These are phyloP conservation scores for Trypanosoma lewisi DNA, from an alignment of 208 protist species.

Conservation along the genomic window DNA sequence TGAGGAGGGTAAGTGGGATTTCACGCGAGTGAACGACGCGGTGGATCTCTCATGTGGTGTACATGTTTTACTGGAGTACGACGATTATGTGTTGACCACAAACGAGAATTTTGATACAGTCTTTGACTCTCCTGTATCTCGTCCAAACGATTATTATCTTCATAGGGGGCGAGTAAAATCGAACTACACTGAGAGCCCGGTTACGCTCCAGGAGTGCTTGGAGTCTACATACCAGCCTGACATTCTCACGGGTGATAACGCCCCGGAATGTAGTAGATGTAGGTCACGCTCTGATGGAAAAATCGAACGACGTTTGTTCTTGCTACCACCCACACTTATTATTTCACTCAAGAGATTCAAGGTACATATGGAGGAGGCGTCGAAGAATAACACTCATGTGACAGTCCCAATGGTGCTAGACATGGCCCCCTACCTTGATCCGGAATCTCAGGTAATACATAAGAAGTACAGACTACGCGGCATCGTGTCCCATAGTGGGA, in stretches of 20 bases:
- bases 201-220: conserved; percentile 26
- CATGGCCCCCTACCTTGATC: conserved; percentile 57
- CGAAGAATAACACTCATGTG: conserved; percentile 74
- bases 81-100: background rate
- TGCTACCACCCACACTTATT: conserved; percentile 69
- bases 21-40: background rate
- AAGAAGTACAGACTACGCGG: conserved; percentile 64
- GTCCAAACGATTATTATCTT: background rate
- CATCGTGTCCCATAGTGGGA: conserved; percentile 78
- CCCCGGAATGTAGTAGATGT: conserved; percentile 72
- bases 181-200: background rate
- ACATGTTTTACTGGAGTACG: conserved; percentile 11
- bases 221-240: conserved; percentile 32
- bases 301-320: conserved; percentile 61
- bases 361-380: conserved; percentile 42
- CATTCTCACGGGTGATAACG: conserved; percentile 56
- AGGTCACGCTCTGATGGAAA: conserved; percentile 53
- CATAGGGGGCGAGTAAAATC: background rate
- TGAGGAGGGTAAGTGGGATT: background rate
- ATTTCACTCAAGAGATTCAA: conserved; percentile 83
- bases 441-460: conserved; percentile 27
- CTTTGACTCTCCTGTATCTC: background rate
- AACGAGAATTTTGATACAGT: background rate
- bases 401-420: conserved; percentile 56
- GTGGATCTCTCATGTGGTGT: background rate